Evolutionary conservation across 176 grass and related monocot species (phyloP).

Genomic region (Poa annua): DNA sequence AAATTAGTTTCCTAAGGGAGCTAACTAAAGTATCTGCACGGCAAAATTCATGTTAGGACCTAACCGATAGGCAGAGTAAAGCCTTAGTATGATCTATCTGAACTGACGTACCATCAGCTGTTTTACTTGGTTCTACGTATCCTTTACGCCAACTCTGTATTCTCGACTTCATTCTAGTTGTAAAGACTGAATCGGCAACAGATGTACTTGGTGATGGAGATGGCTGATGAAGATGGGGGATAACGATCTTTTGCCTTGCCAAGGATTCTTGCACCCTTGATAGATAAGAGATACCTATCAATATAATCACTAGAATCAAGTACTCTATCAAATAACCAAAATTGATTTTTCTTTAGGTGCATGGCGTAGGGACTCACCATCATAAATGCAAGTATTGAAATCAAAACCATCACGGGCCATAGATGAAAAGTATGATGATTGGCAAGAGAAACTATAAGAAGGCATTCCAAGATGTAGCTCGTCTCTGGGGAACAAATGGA

Average conservation of each 20-base stretch:
- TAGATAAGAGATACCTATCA: slow-evolving; percentile 88
- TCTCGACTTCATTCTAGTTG: slow-evolving; percentile 71
- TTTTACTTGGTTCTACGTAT: slow-evolving; percentile 52
- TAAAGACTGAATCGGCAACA: slow-evolving; percentile 80
- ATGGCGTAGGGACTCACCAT: slow-evolving; percentile 57
- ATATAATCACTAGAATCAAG: slow-evolving; percentile 38
- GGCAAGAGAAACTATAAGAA: slow-evolving; percentile 93
- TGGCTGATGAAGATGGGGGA: slow-evolving; percentile 31
- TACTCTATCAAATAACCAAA: slow-evolving; percentile 25
- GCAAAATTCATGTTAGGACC: slow-evolving; percentile 40
- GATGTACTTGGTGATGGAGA: slow-evolving; percentile 49
- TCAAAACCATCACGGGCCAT: slow-evolving; percentile 93
- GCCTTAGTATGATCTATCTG: slow-evolving; percentile 4
- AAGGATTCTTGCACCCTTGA: slow-evolving; percentile 95
- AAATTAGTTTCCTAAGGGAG: slow-evolving; percentile 70
- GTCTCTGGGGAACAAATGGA: slow-evolving; percentile 95
- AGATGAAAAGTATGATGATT: slow-evolving; percentile 76
- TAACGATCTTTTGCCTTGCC: slow-evolving; percentile 57
- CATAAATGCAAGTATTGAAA: slow-evolving; percentile 95
- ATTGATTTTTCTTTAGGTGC: neutral
- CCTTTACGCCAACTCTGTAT: slow-evolving; percentile 65
- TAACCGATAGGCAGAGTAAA: slow-evolving; percentile 13
- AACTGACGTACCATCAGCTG: slow-evolving; percentile 59
- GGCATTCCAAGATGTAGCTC: slow-evolving; percentile 74
- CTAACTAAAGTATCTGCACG: slow-evolving; percentile 52